A percentile compares a stretch with the other conserved stretches of the same genome.
phyloP scores from a whole-genome alignment of 2,329 filamentous ascomycete species.

The Bipolaris sorokiniana region DNA sequence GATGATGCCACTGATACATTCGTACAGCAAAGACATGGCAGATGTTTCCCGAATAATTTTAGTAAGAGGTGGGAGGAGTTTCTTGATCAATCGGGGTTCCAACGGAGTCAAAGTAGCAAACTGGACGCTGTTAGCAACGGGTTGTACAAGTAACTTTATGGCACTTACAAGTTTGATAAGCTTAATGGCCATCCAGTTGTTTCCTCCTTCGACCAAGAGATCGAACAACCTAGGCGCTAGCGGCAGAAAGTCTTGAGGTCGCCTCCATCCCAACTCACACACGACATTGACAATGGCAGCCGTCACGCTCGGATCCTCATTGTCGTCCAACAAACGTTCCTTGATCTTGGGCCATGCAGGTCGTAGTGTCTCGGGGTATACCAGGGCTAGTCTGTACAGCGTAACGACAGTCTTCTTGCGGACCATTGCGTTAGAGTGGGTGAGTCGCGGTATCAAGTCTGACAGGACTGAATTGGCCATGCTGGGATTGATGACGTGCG shows the following conservation, averaged over 20 bases:
- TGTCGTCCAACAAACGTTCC: slow-evolving; percentile 86
- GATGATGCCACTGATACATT: slow-evolving; percentile 98
- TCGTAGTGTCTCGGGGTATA: slow-evolving; percentile 93
- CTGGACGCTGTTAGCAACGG: slow-evolving; percentile 53
- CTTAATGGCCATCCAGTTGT: slow-evolving; percentile 99
- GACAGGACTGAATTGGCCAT: slow-evolving; percentile 87
- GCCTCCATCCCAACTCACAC: slow-evolving; percentile 91
- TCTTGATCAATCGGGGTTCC: slow-evolving; percentile 88
- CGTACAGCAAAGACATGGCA: slow-evolving; percentile 97
- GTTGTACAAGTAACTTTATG: too few species aligned
- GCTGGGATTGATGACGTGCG: slow-evolving; percentile 91
- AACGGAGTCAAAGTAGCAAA: slow-evolving; percentile 94
- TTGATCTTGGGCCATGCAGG: slow-evolving; percentile 98
- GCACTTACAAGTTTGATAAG: slow-evolving; percentile 86
- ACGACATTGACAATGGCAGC: slow-evolving; percentile 96
- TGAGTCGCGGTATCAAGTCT: slow-evolving; percentile 84
- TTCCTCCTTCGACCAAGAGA: slow-evolving; percentile 85
- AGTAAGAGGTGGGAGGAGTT: slow-evolving; percentile 87
- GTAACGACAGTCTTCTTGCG: slow-evolving; percentile 97
- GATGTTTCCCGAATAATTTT: slow-evolving; percentile 93
- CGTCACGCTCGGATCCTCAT: slow-evolving; percentile 90
- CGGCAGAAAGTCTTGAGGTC: slow-evolving; percentile 91
- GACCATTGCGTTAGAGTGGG: slow-evolving; percentile 82
- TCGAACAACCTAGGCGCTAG: slow-evolving; percentile 92
- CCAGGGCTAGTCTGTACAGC: slow-evolving; percentile 87